Evolutionary conservation across 129 eudicot genomes (phyloP), one percentile per base, ranked within the genome.

Genomic region (carrot (Daucus carota)): DNA sequence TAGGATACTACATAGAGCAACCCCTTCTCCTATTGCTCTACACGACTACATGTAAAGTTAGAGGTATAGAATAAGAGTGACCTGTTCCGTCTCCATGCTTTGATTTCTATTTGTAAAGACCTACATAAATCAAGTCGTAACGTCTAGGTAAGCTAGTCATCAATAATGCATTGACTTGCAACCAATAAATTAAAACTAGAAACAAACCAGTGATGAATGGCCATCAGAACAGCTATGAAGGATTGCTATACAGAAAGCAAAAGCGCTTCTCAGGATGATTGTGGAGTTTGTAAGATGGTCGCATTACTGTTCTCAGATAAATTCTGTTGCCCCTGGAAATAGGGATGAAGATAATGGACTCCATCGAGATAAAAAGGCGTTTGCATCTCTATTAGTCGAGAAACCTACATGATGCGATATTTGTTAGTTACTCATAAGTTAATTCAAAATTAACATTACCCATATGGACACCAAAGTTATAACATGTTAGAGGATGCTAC

Each of bases 331-430:
- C 20, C 76, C 68, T 89, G 94, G 81, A 86, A 95, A 75, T 77
- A 81, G 38, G 99, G 96, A 83, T 95, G 99, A 80, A 87, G 78
- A 42, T 77, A 59, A 16, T 77, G 82, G 22, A 85, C 89, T 42
- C 94, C 93, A 81, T 89, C 97, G 38, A 89, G 88, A 80, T 95
- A 95, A 48, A 95, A 81, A 22, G 99, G 94, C 34, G 97, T 89
- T 80, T 95, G 99, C 99, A 95, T 95, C 85, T 95, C 99, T 73
- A 95, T 88, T 81, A 95, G 79, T 38, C 99, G 90, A 0, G 99
- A 95, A 47, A 89, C 95, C 99, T 95, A 78, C 86, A 86, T 57
- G 73, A 83, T 28, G 69, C 80, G 65, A 57, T 50, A 24, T 70
- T 8, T 40, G 42, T 80, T n/a, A 13, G 77, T 66, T 46, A 48